These are phyloP conservation scores for Coprinellus micaceus DNA, from an alignment of 768 basidiomycete species.

Conservation along the genomic window DNA sequence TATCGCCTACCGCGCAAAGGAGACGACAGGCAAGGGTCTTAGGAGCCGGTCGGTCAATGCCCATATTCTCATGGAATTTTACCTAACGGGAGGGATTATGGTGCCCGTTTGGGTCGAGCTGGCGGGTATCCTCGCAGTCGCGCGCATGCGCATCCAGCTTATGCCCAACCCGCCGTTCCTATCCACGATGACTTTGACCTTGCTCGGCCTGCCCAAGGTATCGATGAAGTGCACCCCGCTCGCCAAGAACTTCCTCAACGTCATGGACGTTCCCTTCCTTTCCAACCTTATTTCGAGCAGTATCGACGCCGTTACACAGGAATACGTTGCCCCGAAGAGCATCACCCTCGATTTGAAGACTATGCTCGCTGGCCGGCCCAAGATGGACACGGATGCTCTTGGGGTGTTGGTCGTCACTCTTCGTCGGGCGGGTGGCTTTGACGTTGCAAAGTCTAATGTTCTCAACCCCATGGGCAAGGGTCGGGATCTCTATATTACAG, in stretches of 20 bases:
- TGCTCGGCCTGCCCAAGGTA: slow-evolving; percentile 69
- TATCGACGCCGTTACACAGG: slow-evolving; percentile 58
- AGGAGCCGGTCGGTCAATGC: slow-evolving; percentile 51
- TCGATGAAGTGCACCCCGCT: slow-evolving; percentile 65
- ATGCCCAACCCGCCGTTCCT: slow-evolving; percentile 67
- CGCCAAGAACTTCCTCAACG: slow-evolving; percentile 58
- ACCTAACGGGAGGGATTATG: slow-evolving; percentile 40
- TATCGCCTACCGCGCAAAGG: slow-evolving; percentile 59
- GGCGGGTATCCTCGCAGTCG: slow-evolving; percentile 59
- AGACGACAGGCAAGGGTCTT: slow-evolving; percentile 35
- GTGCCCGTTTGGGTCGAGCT: slow-evolving; percentile 71
- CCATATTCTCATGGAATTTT: slow-evolving; percentile 69
- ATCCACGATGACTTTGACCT: slow-evolving; percentile 46
- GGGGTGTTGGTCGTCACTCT: slow-evolving; percentile 67
- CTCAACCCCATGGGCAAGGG: slow-evolving; percentile 24
- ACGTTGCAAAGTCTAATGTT: slow-evolving; percentile 34
- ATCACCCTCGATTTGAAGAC: slow-evolving; percentile 67
- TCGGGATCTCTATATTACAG: slow-evolving; percentile 57
- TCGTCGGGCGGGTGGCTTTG: slow-evolving; percentile 54
- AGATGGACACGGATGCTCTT: slow-evolving; percentile 60
- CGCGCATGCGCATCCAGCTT: slow-evolving; percentile 66
- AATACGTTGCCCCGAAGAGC: slow-evolving; percentile 69
- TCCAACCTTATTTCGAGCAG: slow-evolving; percentile 64
- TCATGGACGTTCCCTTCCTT: slow-evolving; percentile 75
- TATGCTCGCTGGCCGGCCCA: slow-evolving; percentile 55